phyloP scores from a whole-genome alignment of 164 flowering plant genomes.

The Tetrastigma voinierianum region DNA sequence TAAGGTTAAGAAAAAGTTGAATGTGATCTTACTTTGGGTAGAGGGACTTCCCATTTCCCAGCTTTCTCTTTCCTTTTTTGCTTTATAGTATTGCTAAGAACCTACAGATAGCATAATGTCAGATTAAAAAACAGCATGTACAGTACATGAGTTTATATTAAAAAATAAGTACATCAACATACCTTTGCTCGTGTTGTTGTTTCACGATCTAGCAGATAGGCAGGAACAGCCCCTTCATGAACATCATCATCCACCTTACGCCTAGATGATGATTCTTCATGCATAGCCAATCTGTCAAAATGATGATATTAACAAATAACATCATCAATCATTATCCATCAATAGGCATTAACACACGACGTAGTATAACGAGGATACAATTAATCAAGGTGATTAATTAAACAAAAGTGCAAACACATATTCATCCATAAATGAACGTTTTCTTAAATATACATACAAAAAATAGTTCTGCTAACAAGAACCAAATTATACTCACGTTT shows the following conservation, averaged over 20 bases:
- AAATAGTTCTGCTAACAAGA: no score
- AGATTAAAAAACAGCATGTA: background rate
- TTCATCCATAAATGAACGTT: no score
- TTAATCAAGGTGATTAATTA: no score
- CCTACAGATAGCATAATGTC: conserved; percentile 33
- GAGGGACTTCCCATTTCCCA: conserved; percentile 99
- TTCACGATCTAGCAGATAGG: conserved; percentile 95
- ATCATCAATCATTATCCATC: background rate
- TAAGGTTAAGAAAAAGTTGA: background rate
- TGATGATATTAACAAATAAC: conserved; percentile 1
- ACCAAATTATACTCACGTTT: conserved; percentile 56
- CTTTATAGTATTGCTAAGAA: conserved; percentile 91
- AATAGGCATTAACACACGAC: background rate
- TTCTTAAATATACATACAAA: no score
- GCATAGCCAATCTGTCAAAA: conserved; percentile 73
- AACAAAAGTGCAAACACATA: no score
- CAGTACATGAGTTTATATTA: background rate
- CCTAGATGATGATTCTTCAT: conserved; percentile 79
- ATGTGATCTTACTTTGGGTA: conserved; percentile 73
- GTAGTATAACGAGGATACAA: no score
- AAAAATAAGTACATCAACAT: background rate
- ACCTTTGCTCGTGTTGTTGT: conserved; percentile 89
- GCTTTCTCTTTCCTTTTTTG: conserved; percentile 99
- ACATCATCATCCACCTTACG: conserved; percentile 93
- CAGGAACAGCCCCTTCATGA: conserved; percentile 88